A percentile compares a stretch with the other conserved stretches of the same genome.
phyloP scores from a whole-genome alignment of 192 early-diverging fungal species.

The Oehlia diaphana region DNA sequence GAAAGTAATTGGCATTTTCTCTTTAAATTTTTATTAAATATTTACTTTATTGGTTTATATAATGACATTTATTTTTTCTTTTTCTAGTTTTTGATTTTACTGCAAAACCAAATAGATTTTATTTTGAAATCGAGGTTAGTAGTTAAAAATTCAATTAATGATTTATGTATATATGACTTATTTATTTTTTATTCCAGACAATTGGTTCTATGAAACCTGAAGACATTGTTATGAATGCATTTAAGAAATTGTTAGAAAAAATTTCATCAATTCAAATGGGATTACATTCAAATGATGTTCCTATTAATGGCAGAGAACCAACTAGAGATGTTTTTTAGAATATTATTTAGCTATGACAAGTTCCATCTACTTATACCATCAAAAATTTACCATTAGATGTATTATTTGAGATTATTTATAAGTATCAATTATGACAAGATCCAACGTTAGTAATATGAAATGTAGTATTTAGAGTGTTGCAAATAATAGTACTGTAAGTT shows the following conservation, averaged over 20 bases:
- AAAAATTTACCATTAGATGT: too few species aligned
- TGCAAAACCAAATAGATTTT: slow-evolving; percentile 76
- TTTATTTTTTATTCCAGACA: slow-evolving; percentile 44
- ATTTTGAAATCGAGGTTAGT: slow-evolving; percentile 71
- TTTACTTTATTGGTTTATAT: not conserved
- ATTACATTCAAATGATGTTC: slow-evolving; percentile 30
- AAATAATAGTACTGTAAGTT: not conserved
- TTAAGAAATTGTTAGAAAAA: slow-evolving; percentile 72
- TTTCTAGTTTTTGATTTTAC: slow-evolving; percentile 71
- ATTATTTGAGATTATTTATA: too few species aligned
- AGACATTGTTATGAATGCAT: slow-evolving; percentile 66
- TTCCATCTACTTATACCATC: too few species aligned
- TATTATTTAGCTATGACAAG: not conserved
- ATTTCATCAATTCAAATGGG: slow-evolving; percentile 69
- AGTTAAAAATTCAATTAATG: not conserved
- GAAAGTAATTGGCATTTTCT: slow-evolving; percentile 38
- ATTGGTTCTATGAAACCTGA: slow-evolving; percentile 76
- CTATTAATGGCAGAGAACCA: not conserved
- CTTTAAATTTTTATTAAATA: too few species aligned
- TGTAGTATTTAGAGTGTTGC: too few species aligned
- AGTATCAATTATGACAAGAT: too few species aligned
- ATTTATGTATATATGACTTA: not conserved
- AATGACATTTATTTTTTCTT: not conserved
- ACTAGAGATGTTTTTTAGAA: not conserved
- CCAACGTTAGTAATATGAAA: too few species aligned